Base-by-base conservation (phyloP, 495 filamentous ascomycete species). In the Acidomyces sp. region DNA sequence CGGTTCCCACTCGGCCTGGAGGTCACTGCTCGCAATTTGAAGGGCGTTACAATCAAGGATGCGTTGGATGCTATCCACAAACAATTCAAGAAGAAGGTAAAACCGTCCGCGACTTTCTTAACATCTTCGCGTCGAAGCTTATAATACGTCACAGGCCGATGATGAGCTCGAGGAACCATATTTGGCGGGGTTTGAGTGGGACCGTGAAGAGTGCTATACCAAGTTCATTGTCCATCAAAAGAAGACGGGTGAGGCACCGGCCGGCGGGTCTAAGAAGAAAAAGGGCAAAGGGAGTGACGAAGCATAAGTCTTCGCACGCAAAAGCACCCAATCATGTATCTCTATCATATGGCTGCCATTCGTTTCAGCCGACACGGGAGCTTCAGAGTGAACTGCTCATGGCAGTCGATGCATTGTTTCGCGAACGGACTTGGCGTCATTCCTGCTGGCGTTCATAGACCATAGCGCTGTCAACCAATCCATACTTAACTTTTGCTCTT, bases 41-140 rank as follows among this genome's bases (percentile, higher is more conserved):
- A 88, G 59, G 86, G 86, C 25, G 85, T 94, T 48, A 94, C 86
- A 27, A 83, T 94, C 68, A 93, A 92, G 66, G 86, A 94, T 62
- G 86, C 84, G 40, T 58, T 93, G 56, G 85, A 93, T 60, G 86
- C 82, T 51, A 93, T 94, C 66, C 68, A 90, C 71, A 93, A 93
- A 68, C 74, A 80, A 49, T 90, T 78, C 70, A 88, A 87, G 71
- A 94, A 93, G 75, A 77, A 85, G 77, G 86, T 82, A 64, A 43
- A 63, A 43, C 9, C 9, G 20, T 16, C 25, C 13, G 13, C 16
- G 13, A 23, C 30, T 15, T 12, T 13, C 11, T 21, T 30, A 6
- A 10, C 5, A 13, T 26, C 12, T 15, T 6, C 21, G 6, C 24
- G 18, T 13, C 6, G 5, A 4, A 13, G 16, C 12, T 13, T 13